Conservation (phyloP, 2,329 filamentous ascomycete species). For the Botryosphaeria agaves region DNA sequence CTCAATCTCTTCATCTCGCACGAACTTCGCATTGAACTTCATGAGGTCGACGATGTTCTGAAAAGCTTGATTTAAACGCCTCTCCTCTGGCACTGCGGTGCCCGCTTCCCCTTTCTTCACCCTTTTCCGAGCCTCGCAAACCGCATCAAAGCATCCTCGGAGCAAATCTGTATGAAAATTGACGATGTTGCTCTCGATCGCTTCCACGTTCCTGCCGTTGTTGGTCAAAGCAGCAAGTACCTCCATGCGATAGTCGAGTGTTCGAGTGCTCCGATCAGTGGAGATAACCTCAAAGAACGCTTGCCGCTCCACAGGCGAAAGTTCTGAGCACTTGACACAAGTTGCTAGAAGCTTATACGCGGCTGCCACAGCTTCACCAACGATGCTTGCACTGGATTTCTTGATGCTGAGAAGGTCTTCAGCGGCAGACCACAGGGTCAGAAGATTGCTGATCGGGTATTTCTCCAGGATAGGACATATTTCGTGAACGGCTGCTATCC, state of each 20-base stretch:
- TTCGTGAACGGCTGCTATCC: constrained; percentile 14
- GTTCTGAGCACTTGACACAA: constrained; percentile 15
- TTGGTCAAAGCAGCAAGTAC: constrained; percentile 18
- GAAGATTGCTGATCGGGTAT: constrained; percentile 18
- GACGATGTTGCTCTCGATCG: constrained; percentile 17
- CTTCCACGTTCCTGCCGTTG: constrained; percentile 19
- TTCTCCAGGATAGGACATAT: constrained; percentile 16
- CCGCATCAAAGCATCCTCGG: constrained; percentile 13
- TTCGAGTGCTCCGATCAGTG: constrained; percentile 11
- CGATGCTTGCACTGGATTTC: constrained; percentile 15
- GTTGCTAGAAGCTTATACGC: constrained; percentile 17
- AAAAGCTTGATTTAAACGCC: constrained; percentile 41
- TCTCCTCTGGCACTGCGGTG: constrained; percentile 7
- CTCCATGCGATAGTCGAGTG: constrained; percentile 16
- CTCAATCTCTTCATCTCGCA: constrained; percentile 43
- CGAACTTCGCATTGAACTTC: constrained; percentile 58
- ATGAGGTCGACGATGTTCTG: constrained; percentile 48
- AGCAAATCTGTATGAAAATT: constrained; percentile 16
- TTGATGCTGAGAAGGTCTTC: too few relatives aligned
- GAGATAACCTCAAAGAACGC: constrained; percentile 19
- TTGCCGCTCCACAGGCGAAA: constrained; percentile 18
- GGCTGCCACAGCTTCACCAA: constrained; percentile 15
- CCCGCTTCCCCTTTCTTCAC: constrained; percentile 12
- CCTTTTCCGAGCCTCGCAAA: constrained; percentile 10
- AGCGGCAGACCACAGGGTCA: constrained; percentile 18